phyloP scores from a whole-genome alignment of 2,329 filamentous ascomycete species.

The Pleomassaria siparia region DNA sequence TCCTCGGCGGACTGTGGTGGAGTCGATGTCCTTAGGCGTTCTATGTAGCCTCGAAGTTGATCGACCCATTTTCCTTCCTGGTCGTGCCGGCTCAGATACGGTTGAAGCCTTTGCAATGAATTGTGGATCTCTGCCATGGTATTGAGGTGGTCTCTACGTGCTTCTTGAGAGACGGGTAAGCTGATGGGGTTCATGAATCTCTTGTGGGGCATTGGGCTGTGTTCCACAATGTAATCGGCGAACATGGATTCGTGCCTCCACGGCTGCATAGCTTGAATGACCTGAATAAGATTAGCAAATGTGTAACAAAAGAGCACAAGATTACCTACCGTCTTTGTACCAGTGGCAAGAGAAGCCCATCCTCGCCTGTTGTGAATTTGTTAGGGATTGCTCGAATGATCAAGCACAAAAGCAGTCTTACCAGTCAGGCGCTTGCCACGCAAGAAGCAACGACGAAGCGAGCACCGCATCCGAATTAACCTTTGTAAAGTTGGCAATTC shows the following conservation, averaged over 20 bases:
- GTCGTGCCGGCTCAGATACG: conserved; percentile 47
- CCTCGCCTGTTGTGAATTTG: conserved; percentile 63
- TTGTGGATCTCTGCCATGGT: conserved; percentile 45
- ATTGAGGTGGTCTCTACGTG: conserved; percentile 57
- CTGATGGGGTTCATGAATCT: conserved; percentile 64
- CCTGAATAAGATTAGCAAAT: conserved; percentile 50
- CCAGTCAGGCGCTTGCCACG: conserved; percentile 97
- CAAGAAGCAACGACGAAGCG: conserved; percentile 85
- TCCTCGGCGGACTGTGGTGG: conserved; percentile 64
- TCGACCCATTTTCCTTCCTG: conserved; percentile 52
- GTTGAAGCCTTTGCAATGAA: conserved; percentile 47
- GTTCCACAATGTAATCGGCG: conserved; percentile 77
- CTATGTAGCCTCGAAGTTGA: conserved; percentile 51
- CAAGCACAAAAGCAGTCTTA: conserved; percentile 52
- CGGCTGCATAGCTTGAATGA: conserved; percentile 86
- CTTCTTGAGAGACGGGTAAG: conserved; percentile 61
- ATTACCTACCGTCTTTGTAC: conserved; percentile 78
- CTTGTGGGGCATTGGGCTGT: conserved; percentile 49
- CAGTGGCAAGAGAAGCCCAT: conserved; percentile 92
- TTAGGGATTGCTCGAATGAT: conserved; percentile 10
- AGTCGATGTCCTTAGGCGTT: conserved; percentile 45
- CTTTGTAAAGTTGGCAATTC: conserved; percentile 80
- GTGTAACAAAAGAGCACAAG: background rate
- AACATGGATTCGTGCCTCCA: conserved; percentile 92
- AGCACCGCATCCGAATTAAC: conserved; percentile 89